Conservation (phyloP, 2,329 filamentous ascomycete genomes). For the Fusarium lateritium region DNA sequence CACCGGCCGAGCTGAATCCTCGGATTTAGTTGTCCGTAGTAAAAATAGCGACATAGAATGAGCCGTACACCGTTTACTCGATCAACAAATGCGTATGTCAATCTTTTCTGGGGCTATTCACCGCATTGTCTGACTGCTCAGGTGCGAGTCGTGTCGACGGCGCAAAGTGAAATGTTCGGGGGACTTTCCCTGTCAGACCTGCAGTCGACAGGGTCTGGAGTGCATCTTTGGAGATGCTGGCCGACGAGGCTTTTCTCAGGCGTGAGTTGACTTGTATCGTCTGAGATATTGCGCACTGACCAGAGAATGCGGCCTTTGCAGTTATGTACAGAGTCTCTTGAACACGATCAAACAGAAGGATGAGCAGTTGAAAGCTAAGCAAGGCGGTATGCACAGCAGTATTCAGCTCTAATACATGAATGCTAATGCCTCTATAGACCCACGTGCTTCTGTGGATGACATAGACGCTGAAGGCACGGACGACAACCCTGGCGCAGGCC, state of each 20-base stretch:
- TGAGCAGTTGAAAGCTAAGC: slow-evolving; percentile 11
- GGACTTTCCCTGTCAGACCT: slow-evolving; percentile 46
- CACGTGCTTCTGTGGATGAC: background rate
- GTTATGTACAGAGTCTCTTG: slow-evolving; percentile 42
- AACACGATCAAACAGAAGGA: slow-evolving; percentile 41
- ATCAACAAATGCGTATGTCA: too few relatives aligned
- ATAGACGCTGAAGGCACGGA: too few relatives aligned
- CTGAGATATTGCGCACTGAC: background rate
- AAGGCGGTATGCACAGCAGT: background rate
- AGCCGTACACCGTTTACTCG: too few relatives aligned
- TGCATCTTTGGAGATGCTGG: slow-evolving; percentile 45
- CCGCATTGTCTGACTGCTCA: slow-evolving; percentile 1
- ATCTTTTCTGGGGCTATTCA: too few relatives aligned
- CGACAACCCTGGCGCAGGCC: too few relatives aligned
- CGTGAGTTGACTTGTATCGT: slow-evolving; percentile 17
- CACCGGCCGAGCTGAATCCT: too few relatives aligned
- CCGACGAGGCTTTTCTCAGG: slow-evolving; percentile 44
- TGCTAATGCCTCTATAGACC: background rate
- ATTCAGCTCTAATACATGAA: accelerated
- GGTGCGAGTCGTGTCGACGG: slow-evolving; percentile 46
- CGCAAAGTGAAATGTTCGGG: slow-evolving; percentile 52
- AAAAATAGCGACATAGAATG: too few relatives aligned
- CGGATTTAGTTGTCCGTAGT: too few relatives aligned
- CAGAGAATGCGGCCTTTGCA: slow-evolving; percentile 5
- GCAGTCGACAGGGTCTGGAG: slow-evolving; percentile 42